Percentiles rank a stretch among this genome's conserved stretches.
These are phyloP conservation scores for Irpex lacteus DNA, from an alignment of 1,284 basidiomycete species.

Conservation along the genomic window DNA sequence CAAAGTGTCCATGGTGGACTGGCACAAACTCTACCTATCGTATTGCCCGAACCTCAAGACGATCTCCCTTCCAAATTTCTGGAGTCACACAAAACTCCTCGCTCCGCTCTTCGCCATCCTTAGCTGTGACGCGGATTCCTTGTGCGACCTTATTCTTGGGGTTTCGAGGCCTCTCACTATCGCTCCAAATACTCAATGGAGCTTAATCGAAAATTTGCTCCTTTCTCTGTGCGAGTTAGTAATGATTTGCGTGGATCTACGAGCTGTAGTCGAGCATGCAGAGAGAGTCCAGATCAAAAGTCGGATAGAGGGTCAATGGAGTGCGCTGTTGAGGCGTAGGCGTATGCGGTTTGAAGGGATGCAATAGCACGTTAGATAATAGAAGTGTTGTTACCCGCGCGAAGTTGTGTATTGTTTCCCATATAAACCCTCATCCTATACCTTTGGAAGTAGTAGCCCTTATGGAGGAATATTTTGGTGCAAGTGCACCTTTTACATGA, in stretches of 20 bases:
- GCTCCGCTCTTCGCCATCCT: not conserved
- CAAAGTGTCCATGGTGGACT: not conserved
- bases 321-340: not conserved
- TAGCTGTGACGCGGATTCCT: not conserved
- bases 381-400: not conserved
- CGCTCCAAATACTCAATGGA: not conserved
- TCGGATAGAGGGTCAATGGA: not conserved
- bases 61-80: not conserved
- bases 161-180: not conserved
- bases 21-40: not conserved
- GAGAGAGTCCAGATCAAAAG: not conserved
- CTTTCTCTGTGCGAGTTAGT: not conserved
- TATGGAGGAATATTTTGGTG: not conserved
- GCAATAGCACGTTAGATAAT: not conserved
- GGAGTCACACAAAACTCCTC: not conserved
- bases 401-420: too few species aligned
- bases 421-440: not conserved
- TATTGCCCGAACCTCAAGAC: not conserved
- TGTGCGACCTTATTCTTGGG: not conserved
- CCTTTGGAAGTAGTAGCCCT: not conserved
- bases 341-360: not conserved
- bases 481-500: slow-evolving; percentile 27
- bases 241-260: not conserved
- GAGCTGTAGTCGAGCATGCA: not conserved
- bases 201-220: not conserved